Base-by-base conservation (phyloP, 2,329 filamentous ascomycete species). In the Allantophomopsis lycopodina region DNA sequence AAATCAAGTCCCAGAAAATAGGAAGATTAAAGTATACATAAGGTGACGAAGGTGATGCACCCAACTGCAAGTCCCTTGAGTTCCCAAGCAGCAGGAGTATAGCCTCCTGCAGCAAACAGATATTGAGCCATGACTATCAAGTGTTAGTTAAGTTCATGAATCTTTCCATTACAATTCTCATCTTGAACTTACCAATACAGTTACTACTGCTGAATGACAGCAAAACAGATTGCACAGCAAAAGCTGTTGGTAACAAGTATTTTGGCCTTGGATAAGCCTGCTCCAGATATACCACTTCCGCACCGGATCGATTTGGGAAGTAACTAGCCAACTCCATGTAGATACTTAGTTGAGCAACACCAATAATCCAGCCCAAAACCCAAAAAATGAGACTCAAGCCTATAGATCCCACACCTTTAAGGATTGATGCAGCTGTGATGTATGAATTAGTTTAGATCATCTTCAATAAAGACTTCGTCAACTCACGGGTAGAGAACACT, bases 161-260 rank as follows among this genome's bases (percentile, higher is more conserved):
- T 15, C 32, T 34, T 32, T 7, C n/a, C 8, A 0, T 20, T 20
- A 7, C 7, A 4, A 20, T 20, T 20, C 18, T 7, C 21, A 18
- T 0, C 10, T 5, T 15, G 10, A 35, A 20, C 40, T 35, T 40
- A 54, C 51, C 52, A 66, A 82, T 70, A 0, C 75, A 66, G 52
- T 83, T 82, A 32, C 73, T 72, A 46, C 73, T 78, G 45, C 71
- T 73, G 46, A 82, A 83, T 0, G 77, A 79, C 3, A 83, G 57
- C 1, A 78, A 53, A 2, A 82, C 73, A 0, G 69, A 67, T 50
- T 78, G 73, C 2, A 79, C 68, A 0, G 78, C 78, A 50, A 78
- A 83, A 0, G 73, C 63, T 0, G 73, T 72, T 0, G 77, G 75
- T 37, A 83, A 73, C 43, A 83, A 66, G 50, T 74, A 78, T 40